phyloP scores from a whole-genome alignment of 2,329 filamentous ascomycete species.

The Pseudonectria foliicola region DNA sequence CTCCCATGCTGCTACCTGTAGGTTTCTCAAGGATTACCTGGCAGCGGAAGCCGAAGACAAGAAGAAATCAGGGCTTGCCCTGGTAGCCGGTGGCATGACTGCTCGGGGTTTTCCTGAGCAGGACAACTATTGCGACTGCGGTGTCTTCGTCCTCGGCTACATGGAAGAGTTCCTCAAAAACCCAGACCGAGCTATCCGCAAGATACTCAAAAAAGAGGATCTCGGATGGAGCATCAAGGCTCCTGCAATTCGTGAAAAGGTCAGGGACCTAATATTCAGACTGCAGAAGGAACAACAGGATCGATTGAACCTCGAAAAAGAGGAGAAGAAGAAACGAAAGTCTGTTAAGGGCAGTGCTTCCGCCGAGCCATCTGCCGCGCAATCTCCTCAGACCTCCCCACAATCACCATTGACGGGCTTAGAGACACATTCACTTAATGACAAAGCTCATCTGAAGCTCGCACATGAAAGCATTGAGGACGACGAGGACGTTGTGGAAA shows the following conservation, averaged over 20 bases:
- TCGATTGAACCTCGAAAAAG: conserved; percentile 31
- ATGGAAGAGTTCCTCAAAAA: conserved; percentile 71
- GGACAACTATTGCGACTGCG: conserved; percentile 81
- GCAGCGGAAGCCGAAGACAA: conserved; percentile 63
- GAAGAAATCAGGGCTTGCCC: conserved; percentile 35
- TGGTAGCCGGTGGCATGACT: conserved; percentile 46
- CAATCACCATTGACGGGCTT: conserved; percentile 2
- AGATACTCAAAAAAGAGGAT: conserved; percentile 54
- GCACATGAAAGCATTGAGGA: too few species aligned
- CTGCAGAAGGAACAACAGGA: conserved; percentile 53
- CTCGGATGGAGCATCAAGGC: conserved; percentile 48
- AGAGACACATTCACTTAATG: too few species aligned
- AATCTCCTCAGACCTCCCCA: conserved; percentile 10
- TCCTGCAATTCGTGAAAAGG: conserved; percentile 52
- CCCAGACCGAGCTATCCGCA: conserved; percentile 62
- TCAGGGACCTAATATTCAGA: conserved; percentile 59
- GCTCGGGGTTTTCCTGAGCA: conserved; percentile 73
- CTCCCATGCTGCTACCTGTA: conserved; percentile 56
- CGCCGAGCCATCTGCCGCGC: conserved; percentile 6
- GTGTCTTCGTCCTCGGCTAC: conserved; percentile 79
- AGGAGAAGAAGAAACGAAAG: conserved; percentile 25
- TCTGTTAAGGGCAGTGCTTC: conserved; percentile 18
- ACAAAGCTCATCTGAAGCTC: too few species aligned
- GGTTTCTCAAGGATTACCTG: conserved; percentile 69
- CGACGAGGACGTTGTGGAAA: too few species aligned